phyloP scores from a whole-genome alignment of 257 asterid species.

The Knoxia roxburghii region DNA sequence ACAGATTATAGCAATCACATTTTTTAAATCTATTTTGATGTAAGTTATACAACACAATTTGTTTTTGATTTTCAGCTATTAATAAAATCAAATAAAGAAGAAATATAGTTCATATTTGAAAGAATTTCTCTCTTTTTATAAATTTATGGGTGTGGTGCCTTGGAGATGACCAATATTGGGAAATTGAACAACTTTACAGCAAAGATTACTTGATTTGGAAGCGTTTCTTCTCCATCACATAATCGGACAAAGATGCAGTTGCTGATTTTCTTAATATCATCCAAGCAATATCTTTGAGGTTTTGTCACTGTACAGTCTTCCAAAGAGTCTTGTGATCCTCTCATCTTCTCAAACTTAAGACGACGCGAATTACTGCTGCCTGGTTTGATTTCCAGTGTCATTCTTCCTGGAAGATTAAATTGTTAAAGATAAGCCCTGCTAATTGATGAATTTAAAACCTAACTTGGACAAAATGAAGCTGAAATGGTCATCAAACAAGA shows the following conservation, averaged over 20 bases:
- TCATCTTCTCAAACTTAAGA: neutral
- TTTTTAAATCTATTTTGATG: no score
- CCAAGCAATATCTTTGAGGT: conserved; percentile 38
- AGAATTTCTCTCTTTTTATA: no score
- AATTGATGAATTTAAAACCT: neutral
- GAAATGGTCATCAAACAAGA: neutral
- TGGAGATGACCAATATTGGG: conserved; percentile 38
- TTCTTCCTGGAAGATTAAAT: conserved; percentile 32
- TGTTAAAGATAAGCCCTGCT: neutral
- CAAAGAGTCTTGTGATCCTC: neutral
- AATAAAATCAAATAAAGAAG: no score
- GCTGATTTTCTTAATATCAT: conserved; percentile 42
- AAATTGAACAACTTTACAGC: conserved; percentile 66
- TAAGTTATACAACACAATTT: no score
- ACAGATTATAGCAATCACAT: no score
- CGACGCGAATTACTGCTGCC: conserved; percentile 20
- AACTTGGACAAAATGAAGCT: neutral
- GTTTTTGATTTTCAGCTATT: no score
- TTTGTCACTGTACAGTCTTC: neutral
- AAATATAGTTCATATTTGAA: no score
- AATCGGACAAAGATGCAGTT: conserved; percentile 38
- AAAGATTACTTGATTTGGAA: conserved; percentile 34
- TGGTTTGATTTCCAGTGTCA: conserved; percentile 23
- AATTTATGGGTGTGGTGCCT: no score
- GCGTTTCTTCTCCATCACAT: conserved; percentile 74